Percentiles rank a stretch among this genome's conserved stretches.
Conservation (phyloP, 2,329 filamentous ascomycete species). For the Uncinocarpus reesii region DNA sequence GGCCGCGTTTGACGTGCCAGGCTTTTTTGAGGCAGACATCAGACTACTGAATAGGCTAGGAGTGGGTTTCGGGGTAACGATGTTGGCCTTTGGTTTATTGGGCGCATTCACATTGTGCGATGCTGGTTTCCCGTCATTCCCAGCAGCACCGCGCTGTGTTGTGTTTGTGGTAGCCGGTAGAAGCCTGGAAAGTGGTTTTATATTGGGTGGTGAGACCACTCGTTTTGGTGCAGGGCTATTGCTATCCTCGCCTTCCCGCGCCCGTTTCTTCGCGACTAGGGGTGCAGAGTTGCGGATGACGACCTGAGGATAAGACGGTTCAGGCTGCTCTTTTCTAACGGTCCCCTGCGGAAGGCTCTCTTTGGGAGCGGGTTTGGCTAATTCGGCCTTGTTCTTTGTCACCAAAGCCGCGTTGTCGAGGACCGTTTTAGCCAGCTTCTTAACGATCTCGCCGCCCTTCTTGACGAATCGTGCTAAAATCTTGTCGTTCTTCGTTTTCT, state of each 20-base stretch:
- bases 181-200: constrained; percentile 26
- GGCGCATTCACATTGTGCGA: constrained; percentile 19
- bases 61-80: constrained; percentile 35
- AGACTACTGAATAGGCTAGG: constrained; percentile 38
- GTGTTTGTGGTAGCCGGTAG: background rate
- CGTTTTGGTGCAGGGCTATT: constrained; percentile 31
- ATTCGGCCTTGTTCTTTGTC: constrained; percentile 36
- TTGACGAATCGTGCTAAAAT: constrained; percentile 49
- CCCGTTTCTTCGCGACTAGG: constrained; percentile 30
- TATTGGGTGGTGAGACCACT: constrained; percentile 27
- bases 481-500: constrained; percentile 51
- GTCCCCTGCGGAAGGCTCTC: constrained; percentile 24
- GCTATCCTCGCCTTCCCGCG: constrained; percentile 31
- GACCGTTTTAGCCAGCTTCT: constrained; percentile 47
- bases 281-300: constrained; percentile 13
- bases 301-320: constrained; percentile 2
- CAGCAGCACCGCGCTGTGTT: background rate
- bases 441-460: constrained; percentile 48
- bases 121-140: constrained; percentile 17
- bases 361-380: constrained; percentile 29
- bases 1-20: constrained; percentile 42
- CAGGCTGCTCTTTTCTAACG: background rate
- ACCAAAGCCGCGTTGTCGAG: constrained; percentile 39
- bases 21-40: constrained; percentile 41
- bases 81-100: constrained; percentile 30